Conservation (phyloP, 495 filamentous ascomycete species). For the Tuber microsphaerosporum region DNA sequence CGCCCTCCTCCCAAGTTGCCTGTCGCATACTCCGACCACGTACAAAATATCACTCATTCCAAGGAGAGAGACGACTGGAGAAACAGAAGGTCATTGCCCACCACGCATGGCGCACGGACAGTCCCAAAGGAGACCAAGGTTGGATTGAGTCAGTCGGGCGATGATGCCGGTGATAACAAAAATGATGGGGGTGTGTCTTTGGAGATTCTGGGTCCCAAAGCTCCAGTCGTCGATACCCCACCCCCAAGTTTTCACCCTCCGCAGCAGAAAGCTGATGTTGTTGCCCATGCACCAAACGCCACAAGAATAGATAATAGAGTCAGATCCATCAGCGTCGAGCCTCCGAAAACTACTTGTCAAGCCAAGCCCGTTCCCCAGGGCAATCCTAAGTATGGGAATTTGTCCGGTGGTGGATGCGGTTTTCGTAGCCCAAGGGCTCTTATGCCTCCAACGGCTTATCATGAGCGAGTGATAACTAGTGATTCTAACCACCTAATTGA, state of each 20-base stretch:
- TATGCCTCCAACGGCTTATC: neutral
- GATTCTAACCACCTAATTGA: neutral
- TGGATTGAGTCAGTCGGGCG: neutral
- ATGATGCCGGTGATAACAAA: neutral
- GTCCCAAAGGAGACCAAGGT: neutral
- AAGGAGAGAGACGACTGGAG: conserved; percentile 1
- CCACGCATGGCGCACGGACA: neutral
- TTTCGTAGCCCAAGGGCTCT: neutral
- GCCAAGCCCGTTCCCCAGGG: neutral
- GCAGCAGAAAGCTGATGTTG: neutral
- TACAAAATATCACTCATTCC: neutral
- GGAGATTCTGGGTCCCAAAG: neutral
- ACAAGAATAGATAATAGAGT: neutral
- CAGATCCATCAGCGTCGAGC: neutral
- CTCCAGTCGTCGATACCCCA: neutral
- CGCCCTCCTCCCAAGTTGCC: neutral
- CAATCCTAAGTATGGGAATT: neutral
- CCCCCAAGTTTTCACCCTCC: neutral
- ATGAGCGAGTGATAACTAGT: neutral
- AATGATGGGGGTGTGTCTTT: neutral
- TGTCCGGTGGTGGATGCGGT: neutral
- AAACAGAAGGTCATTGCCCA: neutral
- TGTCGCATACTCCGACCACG: neutral
- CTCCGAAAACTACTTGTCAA: neutral
- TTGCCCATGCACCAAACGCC: neutral